Conservation (phyloP, 345 rosid genomes). For the Rhodomyrtus tomentosa region DNA sequence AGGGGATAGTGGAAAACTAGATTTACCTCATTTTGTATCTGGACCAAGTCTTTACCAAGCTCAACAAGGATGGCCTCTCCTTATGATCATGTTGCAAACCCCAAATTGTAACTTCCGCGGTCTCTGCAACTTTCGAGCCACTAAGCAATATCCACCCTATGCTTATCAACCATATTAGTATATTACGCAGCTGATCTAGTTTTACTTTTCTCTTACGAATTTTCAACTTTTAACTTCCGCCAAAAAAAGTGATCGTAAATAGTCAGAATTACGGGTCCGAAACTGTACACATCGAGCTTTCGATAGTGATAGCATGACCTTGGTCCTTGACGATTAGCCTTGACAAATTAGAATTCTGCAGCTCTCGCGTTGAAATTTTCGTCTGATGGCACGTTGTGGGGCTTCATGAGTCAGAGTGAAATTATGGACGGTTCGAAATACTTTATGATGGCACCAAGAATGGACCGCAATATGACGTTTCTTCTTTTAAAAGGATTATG, state of each 20-base stretch:
- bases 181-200: neutral
- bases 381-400: neutral
- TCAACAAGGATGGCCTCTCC: neutral
- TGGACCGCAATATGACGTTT: neutral
- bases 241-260: neutral
- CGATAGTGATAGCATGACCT: neutral
- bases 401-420: neutral
- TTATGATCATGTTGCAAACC: neutral
- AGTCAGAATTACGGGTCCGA: neutral
- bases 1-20: neutral
- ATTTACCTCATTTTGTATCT: neutral
- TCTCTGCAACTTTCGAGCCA: neutral
- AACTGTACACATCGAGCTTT: neutral
- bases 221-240: neutral
- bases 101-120: neutral
- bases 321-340: neutral
- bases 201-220: neutral
- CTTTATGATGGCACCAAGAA: neutral
- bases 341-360: neutral
- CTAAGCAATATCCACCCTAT: neutral
- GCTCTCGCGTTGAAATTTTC: neutral
- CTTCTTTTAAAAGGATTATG: neutral
- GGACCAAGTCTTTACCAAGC: neutral
- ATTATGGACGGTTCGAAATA: neutral
- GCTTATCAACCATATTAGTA: neutral